These are phyloP conservation scores for Talaromyces sp. DNA, from an alignment of 2,329 filamentous ascomycete species.

Conservation along the genomic window DNA sequence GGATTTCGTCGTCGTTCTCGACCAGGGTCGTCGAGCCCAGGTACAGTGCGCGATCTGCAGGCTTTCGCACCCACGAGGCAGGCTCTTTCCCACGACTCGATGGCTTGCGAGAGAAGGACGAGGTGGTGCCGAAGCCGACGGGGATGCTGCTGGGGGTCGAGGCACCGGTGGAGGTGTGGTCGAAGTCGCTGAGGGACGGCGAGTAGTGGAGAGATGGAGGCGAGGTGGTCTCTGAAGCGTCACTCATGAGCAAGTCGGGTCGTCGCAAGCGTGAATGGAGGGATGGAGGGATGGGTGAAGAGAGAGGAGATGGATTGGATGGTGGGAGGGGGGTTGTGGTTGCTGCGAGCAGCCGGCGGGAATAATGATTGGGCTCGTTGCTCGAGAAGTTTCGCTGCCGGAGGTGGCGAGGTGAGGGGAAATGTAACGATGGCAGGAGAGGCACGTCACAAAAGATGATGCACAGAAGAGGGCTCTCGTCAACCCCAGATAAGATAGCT, in stretches of 20 bases:
- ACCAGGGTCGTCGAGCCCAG: constrained; percentile 23
- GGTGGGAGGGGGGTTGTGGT: not conserved
- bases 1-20: constrained; percentile 27
- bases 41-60: constrained; percentile 26
- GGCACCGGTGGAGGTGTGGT: constrained; percentile 48
- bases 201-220: constrained; percentile 50
- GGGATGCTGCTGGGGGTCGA: constrained; percentile 45
- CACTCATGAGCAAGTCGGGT: constrained; percentile 41
- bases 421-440: not conserved
- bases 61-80: constrained; percentile 40
- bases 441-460: not conserved
- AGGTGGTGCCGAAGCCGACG: constrained; percentile 41
- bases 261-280: not conserved
- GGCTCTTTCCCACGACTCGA: constrained; percentile 38
- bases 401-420: not conserved
- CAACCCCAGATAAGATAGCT: not conserved
- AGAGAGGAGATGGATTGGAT: not conserved
- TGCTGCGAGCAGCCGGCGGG: not conserved
- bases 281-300: not conserved
- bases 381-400: not conserved
- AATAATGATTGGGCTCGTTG: not conserved
- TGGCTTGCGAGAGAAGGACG: constrained; percentile 33
- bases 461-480: not conserved
- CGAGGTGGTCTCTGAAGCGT: constrained; percentile 47
- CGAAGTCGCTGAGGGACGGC: constrained; percentile 42